Base-by-base conservation (phyloP, 495 filamentous ascomycete species). In the Letharia columbiana region DNA sequence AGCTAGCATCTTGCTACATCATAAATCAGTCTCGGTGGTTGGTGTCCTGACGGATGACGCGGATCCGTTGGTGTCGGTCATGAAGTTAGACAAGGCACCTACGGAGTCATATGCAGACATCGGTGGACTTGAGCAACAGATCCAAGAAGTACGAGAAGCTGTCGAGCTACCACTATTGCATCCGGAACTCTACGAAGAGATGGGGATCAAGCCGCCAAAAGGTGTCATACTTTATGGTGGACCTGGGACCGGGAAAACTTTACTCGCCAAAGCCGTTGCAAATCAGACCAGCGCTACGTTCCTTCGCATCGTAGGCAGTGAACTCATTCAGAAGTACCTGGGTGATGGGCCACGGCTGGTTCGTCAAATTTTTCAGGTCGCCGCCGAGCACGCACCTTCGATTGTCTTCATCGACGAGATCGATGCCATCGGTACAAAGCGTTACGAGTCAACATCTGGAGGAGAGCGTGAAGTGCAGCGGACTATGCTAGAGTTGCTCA, bases 331-430 rank as follows among this genome's bases (percentile, higher is more conserved):
- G 80, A 99, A 99, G 73, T 99, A 99, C 71, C 84, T 99, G 64
- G 94, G 94, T 76, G 94, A 99, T 75, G 94, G 94, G 41, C 94
- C 94, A 18, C 84, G 94, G 59, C 80, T 99, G 68, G 94, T 96
- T 63, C 89, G 94, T 67, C 94, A 99, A 76, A 89, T 99, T 69
- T 99, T 99, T 86, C 91, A 95, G 77, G 91, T 96, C 47, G 94
- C 94, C 37, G 93, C 93, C 20, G 94, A 99, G 72, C 92, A 99
- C 67, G 88, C 95, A 0, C 94, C 94, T 12, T 92, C 92, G 9
- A 99, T 99, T 71, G 93, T 99, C 18, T 99, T 99, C 76, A 99
- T 99, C 72, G 94, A 99, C 75, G 94, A 99, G 75, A 99, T 99
- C 71, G 94, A 99, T 77, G 94, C 94, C 49, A 99, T 99, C 66